Evolutionary conservation across 75 land plant genomes (phyloP).

Genomic region (Picea sitchensis): DNA sequence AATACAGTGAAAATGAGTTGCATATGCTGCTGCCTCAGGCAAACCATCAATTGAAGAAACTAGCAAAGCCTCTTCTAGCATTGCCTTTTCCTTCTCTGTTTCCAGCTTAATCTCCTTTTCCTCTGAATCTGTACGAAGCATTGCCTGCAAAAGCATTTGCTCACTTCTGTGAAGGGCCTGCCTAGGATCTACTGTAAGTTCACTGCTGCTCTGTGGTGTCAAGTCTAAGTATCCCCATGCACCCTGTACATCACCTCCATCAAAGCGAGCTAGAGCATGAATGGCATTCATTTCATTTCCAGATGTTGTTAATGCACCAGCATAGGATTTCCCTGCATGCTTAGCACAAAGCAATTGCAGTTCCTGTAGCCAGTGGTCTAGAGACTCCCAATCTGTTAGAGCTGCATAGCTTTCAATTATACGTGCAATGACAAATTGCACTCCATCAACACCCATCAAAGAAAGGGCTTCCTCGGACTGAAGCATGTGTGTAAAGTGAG

Average conservation of each 20-base stretch:
- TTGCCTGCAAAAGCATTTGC: constrained; percentile 95
- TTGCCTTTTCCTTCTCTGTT: constrained; percentile 58
- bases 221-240: constrained; percentile 87
- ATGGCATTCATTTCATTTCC: constrained; percentile 97
- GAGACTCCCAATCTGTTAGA: constrained; percentile 87
- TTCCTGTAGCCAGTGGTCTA: constrained; percentile 86
- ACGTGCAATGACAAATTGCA: constrained; percentile 88
- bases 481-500: constrained; percentile 67
- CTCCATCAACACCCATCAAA: constrained; percentile 82
- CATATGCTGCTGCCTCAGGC: constrained; percentile 61
- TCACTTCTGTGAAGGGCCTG: constrained; percentile 93
- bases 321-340: constrained; percentile 89
- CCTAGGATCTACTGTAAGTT: constrained; percentile 85
- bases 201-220: constrained; percentile 95
- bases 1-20: constrained; percentile 86
- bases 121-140: constrained; percentile 54
- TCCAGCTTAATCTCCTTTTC: constrained; percentile 44
- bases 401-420: constrained; percentile 84
- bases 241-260: constrained; percentile 80
- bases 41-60: constrained; percentile 77
- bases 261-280: constrained; percentile 91
- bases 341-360: constrained; percentile 81
- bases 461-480: constrained; percentile 78
- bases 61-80: constrained; percentile 78
- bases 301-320: constrained; percentile 93